Base-by-base conservation (phyloP, 2,329 filamentous ascomycete genomes). In the Furcasterigmium sp. region DNA sequence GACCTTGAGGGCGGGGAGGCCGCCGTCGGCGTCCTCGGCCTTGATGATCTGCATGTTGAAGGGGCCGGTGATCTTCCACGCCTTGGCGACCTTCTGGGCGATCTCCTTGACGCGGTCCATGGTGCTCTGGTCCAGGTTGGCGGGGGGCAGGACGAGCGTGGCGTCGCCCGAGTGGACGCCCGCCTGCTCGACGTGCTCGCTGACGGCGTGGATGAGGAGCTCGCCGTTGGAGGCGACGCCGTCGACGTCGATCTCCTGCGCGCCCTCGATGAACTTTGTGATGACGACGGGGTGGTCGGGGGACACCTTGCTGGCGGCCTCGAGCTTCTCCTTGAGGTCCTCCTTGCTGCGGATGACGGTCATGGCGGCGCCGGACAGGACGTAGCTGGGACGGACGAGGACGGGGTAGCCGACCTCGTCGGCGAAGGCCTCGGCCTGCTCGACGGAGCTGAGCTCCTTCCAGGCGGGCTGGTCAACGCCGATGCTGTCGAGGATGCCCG, bases 41-140 rank as follows among this genome's bases (percentile, higher is more conserved):
- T 95, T 95, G 78, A 98, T 97, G 68, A 98, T 95, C 64, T 98
- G 93, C 91, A 98, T 97, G 78, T 98, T 98, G 82, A 97, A 98
- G 46, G 93, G 93, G 43, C 93, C 93, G 17, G 90, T 97, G 65
- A 97, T 97, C 60, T 79, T 90, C 89, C 91, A 96, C 38, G 93
- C 93, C 69, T 93, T 87, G 53, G 93, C 93, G 41, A 98, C 91
- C 79, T 95, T 97, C 67, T 91, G 69, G 14, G 93, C 91, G 56
- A 98, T 97, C 55, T 88, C 88, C 81, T 96, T 97, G 60, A 95
- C 80, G 48, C 93, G 88, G 52, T 79, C 80, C 78, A 95, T 86
- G 52, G 85, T 86, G 45, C 68, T 69, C 54, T 85, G 73, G 51
- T 95, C 87, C 19, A 97, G 81, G 61, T 79, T 85, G 50, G 75